Evolutionary conservation across 805 yeast genomes (phyloP).

Genomic region (Candida saitoana): DNA sequence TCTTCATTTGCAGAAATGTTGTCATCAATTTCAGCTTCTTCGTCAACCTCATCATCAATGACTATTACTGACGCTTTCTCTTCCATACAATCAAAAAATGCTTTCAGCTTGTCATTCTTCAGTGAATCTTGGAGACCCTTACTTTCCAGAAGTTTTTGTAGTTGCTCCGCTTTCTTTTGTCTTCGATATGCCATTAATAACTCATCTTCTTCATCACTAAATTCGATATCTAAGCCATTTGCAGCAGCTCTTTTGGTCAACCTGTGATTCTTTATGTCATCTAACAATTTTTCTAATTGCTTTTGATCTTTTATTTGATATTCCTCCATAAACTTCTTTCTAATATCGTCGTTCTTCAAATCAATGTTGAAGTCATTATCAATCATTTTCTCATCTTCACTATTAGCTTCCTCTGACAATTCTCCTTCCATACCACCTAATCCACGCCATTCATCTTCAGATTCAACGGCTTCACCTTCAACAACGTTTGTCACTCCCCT

Average conservation of each 20-base stretch:
- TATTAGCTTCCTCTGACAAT: constrained; percentile 50
- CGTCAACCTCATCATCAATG: constrained; percentile 22
- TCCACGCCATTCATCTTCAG: constrained; percentile 86
- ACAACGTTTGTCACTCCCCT: constrained; percentile 57
- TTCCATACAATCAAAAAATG: constrained; percentile 63
- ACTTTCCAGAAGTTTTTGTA: constrained; percentile 45
- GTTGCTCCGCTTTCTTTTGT: constrained; percentile 44
- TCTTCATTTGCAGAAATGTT: constrained; percentile 14
- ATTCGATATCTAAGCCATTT: constrained; percentile 54
- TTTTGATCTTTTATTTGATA: constrained; percentile 59
- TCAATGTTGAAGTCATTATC: constrained; percentile 62
- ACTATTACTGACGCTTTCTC: constrained; percentile 35
- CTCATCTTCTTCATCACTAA: constrained; percentile 75
- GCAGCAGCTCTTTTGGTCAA: constrained; percentile 55
- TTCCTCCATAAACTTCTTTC: constrained; percentile 55
- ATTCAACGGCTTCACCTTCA: constrained; percentile 83
- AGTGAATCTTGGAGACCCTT: constrained; percentile 41
- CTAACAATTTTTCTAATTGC: constrained; percentile 61
- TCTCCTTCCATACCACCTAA: constrained; percentile 72
- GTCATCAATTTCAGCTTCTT: constrained; percentile 21
- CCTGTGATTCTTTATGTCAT: constrained; percentile 70
- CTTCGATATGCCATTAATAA: constrained; percentile 44
- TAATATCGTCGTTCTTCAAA: constrained; percentile 54
- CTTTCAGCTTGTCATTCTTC: constrained; percentile 54
- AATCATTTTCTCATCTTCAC: constrained; percentile 75